Percentiles rank a stretch among this genome's conserved stretches.
Conservation (phyloP, 192 early-diverging fungal species). For the Anaeromyces robustus region DNA sequence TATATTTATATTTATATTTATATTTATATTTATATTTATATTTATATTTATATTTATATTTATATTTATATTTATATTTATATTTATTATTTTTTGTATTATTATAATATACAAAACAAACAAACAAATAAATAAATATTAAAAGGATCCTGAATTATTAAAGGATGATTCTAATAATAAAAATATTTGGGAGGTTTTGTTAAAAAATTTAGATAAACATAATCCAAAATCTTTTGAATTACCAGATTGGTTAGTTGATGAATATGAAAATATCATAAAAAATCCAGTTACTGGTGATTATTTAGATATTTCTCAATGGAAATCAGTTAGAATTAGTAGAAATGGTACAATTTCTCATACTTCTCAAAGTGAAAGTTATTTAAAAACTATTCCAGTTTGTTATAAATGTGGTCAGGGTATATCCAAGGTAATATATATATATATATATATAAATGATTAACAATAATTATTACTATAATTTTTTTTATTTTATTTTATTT, state of each 20-base stretch:
- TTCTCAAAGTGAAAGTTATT: not conserved
- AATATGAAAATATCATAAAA: conserved; percentile 11
- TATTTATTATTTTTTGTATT: no score
- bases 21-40: no score
- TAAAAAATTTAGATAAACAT: conserved; percentile 10
- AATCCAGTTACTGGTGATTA: conserved; percentile 29
- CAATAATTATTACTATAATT: no score
- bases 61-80: no score
- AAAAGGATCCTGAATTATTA: conserved; percentile 2
- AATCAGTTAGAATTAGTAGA: not conserved
- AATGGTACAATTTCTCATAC: not conserved
- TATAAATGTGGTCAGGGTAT: not conserved
- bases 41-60: no score
- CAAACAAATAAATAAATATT: not conserved
- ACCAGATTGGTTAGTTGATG: conserved; percentile 10
- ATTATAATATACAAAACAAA: no score
- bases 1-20: no score
- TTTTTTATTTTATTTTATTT: no score
- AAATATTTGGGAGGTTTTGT: conserved; percentile 10
- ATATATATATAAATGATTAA: no score
- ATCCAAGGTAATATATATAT: not conserved
- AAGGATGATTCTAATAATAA: conserved; percentile 1
- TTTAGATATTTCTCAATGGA: conserved; percentile 25
- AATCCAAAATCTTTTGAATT: conserved; percentile 27
- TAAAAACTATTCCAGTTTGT: not conserved